phyloP scores from a whole-genome alignment of 2,329 filamentous ascomycete genomes.

The Aureobasidium sp. region DNA sequence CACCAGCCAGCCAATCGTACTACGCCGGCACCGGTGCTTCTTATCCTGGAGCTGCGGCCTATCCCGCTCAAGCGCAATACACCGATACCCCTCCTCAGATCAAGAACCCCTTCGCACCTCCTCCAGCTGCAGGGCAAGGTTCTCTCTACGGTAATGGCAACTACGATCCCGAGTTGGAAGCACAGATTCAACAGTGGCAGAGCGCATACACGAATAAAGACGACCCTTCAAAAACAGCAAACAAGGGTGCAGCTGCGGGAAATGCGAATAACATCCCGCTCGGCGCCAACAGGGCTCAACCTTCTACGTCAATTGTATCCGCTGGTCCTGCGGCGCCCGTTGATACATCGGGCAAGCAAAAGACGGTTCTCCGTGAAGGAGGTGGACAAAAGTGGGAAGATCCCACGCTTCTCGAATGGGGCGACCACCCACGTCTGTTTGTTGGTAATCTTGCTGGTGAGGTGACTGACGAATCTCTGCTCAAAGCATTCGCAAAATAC shows the following conservation, averaged over 20 bases:
- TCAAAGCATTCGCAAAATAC: conserved; percentile 90
- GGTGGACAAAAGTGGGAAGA: conserved; percentile 94
- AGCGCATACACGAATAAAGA: conserved; percentile 72
- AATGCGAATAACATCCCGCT: conserved; percentile 24
- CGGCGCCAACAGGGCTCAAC: conserved; percentile 9
- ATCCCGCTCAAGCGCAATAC: conserved; percentile 18
- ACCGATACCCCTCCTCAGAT: conserved; percentile 55
- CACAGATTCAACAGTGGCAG: conserved; percentile 91
- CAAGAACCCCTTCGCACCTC: conserved; percentile 71
- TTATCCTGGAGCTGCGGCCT: conserved; percentile 26
- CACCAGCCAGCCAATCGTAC: conserved; percentile 30
- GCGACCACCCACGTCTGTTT: conserved; percentile 91
- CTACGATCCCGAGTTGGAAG: conserved; percentile 73
- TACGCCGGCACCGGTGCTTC: conserved; percentile 28
- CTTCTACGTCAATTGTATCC: conserved; percentile 25
- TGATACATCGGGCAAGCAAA: conserved; percentile 55
- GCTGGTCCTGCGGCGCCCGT: conserved; percentile 29
- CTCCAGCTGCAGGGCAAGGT: conserved; percentile 29
- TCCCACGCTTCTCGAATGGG: conserved; percentile 84
- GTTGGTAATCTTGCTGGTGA: conserved; percentile 96
- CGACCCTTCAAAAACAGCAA: conserved; percentile 34
- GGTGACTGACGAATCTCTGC: conserved; percentile 89
- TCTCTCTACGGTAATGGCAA: conserved; percentile 29
- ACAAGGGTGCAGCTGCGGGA: conserved; percentile 30
- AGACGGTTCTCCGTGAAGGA: conserved; percentile 81